Conservation (phyloP, 1,139 yeast genomes). For the Hyphopichia burtonii region DNA sequence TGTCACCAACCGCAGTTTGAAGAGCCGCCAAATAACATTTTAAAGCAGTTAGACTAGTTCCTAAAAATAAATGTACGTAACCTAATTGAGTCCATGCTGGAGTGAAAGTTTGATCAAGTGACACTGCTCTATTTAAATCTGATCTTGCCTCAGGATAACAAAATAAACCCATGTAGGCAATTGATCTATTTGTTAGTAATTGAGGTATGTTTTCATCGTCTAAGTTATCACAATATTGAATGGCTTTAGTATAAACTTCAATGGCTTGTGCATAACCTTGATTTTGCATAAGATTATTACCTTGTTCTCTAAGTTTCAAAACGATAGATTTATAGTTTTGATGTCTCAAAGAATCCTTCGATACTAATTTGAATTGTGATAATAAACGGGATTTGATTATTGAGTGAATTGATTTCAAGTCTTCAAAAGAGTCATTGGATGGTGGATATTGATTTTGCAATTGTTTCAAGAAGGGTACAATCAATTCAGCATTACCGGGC, state of each 20-base stretch:
- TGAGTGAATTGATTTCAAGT: not conserved
- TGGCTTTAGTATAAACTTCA: constrained; percentile 39
- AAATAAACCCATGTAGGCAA: constrained; percentile 44
- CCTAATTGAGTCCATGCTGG: constrained; percentile 51
- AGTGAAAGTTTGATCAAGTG: constrained; percentile 31
- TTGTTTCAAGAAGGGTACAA: not conserved
- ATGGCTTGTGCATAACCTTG: constrained; percentile 44
- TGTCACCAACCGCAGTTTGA: constrained; percentile 29
- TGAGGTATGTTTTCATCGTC: constrained; percentile 27
- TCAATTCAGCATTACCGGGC: not conserved
- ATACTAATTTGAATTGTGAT: not conserved
- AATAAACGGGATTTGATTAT: not conserved
- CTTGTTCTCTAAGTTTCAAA: constrained; percentile 34
- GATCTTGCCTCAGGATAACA: constrained; percentile 43
- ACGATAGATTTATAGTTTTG: constrained; percentile 1
- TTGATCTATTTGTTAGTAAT: constrained; percentile 39
- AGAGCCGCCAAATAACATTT: constrained; percentile 35
- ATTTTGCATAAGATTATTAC: constrained; percentile 41
- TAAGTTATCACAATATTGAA: constrained; percentile 18
- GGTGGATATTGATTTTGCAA: not conserved
- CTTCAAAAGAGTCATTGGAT: not conserved
- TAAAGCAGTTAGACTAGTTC: constrained; percentile 33
- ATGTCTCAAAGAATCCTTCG: not conserved
- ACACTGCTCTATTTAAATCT: constrained; percentile 36
- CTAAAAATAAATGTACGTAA: constrained; percentile 46